A percentile compares a stretch with the other conserved stretches of the same genome.
phyloP scores from a whole-genome alignment of 768 basidiomycete genomes.

The Mycena albidolilacea region DNA sequence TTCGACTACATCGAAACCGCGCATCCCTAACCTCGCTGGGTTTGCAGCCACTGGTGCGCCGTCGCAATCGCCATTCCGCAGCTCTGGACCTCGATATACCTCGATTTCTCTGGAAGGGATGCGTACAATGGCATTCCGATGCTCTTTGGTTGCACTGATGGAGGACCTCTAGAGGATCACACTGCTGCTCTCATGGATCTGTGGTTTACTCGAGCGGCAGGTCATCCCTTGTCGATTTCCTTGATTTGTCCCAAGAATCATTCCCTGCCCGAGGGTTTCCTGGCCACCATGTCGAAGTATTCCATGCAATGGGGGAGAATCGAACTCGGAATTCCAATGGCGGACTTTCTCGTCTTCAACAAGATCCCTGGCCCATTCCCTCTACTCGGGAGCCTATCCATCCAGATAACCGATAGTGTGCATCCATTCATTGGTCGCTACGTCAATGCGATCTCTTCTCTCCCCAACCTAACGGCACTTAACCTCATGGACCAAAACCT shows the following conservation, averaged over 20 bases:
- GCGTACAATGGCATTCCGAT: background rate
- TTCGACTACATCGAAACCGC: too few species aligned
- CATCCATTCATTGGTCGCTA: background rate
- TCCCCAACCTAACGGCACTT: too few species aligned
- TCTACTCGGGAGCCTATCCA: background rate
- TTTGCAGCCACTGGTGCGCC: too few species aligned
- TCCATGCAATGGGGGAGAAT: background rate
- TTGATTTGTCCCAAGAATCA: background rate
- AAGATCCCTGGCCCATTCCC: background rate
- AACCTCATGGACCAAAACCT: too few species aligned
- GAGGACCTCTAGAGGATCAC: background rate
- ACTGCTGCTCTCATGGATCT: background rate
- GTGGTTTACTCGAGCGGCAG: background rate
- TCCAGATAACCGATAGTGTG: slow-evolving; percentile 32
- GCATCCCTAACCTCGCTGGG: too few species aligned
- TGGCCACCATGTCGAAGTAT: background rate
- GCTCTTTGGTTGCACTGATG: background rate
- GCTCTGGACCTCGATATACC: too few species aligned
- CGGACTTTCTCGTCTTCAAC: background rate
- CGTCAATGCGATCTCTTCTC: background rate
- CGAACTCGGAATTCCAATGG: background rate
- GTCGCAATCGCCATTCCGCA: too few species aligned
- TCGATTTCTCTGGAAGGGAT: too few species aligned
- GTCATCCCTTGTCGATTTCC: slow-evolving; percentile 3
- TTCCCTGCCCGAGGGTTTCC: background rate